Evolutionary conservation across 208 protist species (phyloP), one percentile per base, ranked within the genome.

Genomic region (Leishmania gerbilli): DNA sequence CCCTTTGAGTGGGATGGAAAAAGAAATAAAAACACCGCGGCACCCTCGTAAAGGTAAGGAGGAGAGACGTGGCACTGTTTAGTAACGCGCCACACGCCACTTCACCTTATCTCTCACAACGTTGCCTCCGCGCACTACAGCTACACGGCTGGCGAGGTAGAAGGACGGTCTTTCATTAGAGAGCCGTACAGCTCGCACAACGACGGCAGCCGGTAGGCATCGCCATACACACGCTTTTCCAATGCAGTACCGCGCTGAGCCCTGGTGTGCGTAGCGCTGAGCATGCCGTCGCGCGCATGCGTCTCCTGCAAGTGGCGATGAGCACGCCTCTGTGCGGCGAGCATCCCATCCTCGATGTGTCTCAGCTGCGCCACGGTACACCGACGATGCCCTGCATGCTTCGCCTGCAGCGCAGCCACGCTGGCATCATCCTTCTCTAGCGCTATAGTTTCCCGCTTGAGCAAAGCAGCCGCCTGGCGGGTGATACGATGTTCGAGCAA

Each of bases 111-210:
- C 45, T 45, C 69, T 31, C 69, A 40, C 9, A 51, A 7, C n/a
- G 69, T 15, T 21, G 69, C 27, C 45, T 74, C 69, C 47, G 9
- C 47, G 24, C 27, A 55, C 21, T 37, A 51, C 19, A 21, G 51
- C 34, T 65, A 79, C 31, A 75, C 40, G 5, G 65, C 42, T 13
- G 77, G 76, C 8, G 76, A 65, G 9, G 75, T 64, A 24, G 62
- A 77, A 7, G 58, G 27, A 51, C 69, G 77, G 8, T 74, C 51
- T 1, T 87, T 84, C 34, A 91, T 71, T 19, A 89, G 49, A 45
- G 86, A 68, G 40, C 90, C 89, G 64, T 96, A 96, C 65, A 91
- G 75, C 47, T 80, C 84, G 55, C 91, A 94, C 53, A 96, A 84
- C 49, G 90, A 92, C 4, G 91, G 91, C 11, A 92, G 74, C 3